These are phyloP conservation scores for Candida sp. DNA, from an alignment of 1,139 yeast genomes.

Conservation along the genomic window DNA sequence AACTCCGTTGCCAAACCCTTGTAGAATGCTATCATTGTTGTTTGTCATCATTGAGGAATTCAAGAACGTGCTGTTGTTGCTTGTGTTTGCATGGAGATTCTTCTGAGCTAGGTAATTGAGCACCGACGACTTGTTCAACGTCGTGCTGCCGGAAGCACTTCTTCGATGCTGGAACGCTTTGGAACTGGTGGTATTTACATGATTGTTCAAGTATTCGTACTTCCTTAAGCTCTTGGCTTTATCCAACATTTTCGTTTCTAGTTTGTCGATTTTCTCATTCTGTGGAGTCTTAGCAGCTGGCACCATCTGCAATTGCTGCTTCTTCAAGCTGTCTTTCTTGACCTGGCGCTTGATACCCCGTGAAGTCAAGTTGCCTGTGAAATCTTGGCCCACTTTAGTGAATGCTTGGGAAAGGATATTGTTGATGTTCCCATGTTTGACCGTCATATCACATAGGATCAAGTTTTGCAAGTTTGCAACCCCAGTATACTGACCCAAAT, in stretches of 20 bases:
- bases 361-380: slow-evolving; percentile 33
- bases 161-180: slow-evolving; percentile 13
- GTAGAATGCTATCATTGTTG: slow-evolving; percentile 28
- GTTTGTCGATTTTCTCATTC: slow-evolving; percentile 19
- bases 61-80: slow-evolving; percentile 20
- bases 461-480: slow-evolving; percentile 23
- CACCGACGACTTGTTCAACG: slow-evolving; percentile 12
- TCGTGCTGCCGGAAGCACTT: slow-evolving; percentile 3
- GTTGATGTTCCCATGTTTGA: slow-evolving; percentile 28
- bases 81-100: slow-evolving; percentile 1
- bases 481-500: slow-evolving; percentile 16
- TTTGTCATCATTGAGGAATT: slow-evolving; percentile 24
- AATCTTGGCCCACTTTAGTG: slow-evolving; percentile 23
- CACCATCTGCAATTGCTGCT: not conserved
- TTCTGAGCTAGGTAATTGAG: slow-evolving; percentile 10
- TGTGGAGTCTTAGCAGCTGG: slow-evolving; percentile 6
- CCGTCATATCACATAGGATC: slow-evolving; percentile 41
- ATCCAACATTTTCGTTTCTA: slow-evolving; percentile 30
- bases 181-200: slow-evolving; percentile 18
- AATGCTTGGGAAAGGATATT: slow-evolving; percentile 30
- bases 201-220: slow-evolving; percentile 40
- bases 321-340: slow-evolving; percentile 10
- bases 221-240: slow-evolving; percentile 34
- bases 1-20: slow-evolving; percentile 43
- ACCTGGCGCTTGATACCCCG: slow-evolving; percentile 30